These are phyloP conservation scores for Collariella sp. DNA, from an alignment of 495 filamentous ascomycete species.

Conservation along the genomic window DNA sequence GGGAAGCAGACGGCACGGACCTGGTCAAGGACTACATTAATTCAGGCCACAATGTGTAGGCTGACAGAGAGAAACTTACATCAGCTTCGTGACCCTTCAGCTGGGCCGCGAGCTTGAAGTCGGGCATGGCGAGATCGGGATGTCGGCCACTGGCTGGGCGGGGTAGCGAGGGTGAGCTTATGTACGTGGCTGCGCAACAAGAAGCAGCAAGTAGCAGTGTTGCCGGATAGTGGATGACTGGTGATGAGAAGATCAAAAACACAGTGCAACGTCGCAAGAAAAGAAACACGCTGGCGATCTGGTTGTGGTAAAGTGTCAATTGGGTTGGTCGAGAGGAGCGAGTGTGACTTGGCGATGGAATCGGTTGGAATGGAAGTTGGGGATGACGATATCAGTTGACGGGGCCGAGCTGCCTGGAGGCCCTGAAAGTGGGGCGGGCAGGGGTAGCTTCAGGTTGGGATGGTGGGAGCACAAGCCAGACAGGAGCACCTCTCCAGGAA, in stretches of 20 bases:
- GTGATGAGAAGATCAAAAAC: too few species aligned
- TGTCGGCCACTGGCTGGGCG: constrained; percentile 1
- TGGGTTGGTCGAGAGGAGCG: not conserved
- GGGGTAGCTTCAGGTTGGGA: too few species aligned
- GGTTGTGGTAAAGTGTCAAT: not conserved
- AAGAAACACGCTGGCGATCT: too few species aligned
- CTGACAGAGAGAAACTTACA: constrained; percentile 45
- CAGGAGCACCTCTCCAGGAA: too few species aligned
- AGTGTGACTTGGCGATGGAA: not conserved
- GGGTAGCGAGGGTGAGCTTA: not conserved
- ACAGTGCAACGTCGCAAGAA: too few species aligned
- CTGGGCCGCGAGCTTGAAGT: constrained; percentile 76
- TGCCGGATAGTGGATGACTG: too few species aligned
- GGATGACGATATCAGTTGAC: not conserved
- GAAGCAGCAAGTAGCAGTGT: not conserved
- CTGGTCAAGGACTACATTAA: constrained; percentile 38
- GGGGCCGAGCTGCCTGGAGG: not conserved
- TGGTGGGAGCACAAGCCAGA: too few species aligned
- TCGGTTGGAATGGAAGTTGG: not conserved
- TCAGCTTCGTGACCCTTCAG: constrained; percentile 74
- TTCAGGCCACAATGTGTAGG: not conserved
- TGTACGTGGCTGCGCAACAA: not conserved
- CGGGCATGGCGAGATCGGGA: constrained; percentile 28
- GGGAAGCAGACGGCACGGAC: constrained; percentile 85
- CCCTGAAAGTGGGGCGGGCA: too few species aligned